These are phyloP conservation scores for Myriangium duriaei DNA, from an alignment of 2,329 filamentous ascomycete species.

Conservation along the genomic window DNA sequence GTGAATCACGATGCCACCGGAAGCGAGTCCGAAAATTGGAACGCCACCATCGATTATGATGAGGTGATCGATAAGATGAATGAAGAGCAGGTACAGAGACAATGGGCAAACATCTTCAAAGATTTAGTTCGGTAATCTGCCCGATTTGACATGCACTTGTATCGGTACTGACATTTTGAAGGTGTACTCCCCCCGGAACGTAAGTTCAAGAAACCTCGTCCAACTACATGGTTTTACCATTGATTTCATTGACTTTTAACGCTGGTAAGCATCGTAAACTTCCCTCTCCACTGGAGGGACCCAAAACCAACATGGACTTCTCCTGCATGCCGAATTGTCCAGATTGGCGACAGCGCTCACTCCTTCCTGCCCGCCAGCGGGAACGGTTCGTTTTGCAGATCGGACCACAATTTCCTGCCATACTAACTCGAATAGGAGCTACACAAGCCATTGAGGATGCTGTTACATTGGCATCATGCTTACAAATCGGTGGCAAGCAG, in stretches of 20 bases:
- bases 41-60: slow-evolving; percentile 33
- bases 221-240: too few species aligned
- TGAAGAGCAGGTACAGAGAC: slow-evolving; percentile 29
- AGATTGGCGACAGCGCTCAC: slow-evolving; percentile 35
- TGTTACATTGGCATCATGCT: slow-evolving; percentile 32
- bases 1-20: slow-evolving; percentile 37
- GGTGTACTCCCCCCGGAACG: too few species aligned
- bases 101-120: slow-evolving; percentile 35
- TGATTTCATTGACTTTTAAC: too few species aligned
- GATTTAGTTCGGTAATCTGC: slow-evolving; percentile 32
- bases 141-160: too few species aligned
- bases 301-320: slow-evolving; percentile 34
- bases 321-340: slow-evolving; percentile 29
- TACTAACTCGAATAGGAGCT: slow-evolving; percentile 22
- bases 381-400: too few species aligned
- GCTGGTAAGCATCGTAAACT: slow-evolving; percentile 36
- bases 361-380: slow-evolving; percentile 33
- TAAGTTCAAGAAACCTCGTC: too few species aligned
- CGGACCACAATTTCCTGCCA: background rate
- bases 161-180: too few species aligned
- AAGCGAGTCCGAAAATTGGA: slow-evolving; percentile 34
- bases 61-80: slow-evolving; percentile 36
- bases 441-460: slow-evolving; percentile 38
- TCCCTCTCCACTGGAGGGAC: slow-evolving; percentile 31
- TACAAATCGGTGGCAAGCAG: slow-evolving; percentile 32